A percentile compares a stretch with the other conserved stretches of the same genome.
Evolutionary conservation across 495 filamentous ascomycete genomes (phyloP).

Genomic region (Bacidia rubella): DNA sequence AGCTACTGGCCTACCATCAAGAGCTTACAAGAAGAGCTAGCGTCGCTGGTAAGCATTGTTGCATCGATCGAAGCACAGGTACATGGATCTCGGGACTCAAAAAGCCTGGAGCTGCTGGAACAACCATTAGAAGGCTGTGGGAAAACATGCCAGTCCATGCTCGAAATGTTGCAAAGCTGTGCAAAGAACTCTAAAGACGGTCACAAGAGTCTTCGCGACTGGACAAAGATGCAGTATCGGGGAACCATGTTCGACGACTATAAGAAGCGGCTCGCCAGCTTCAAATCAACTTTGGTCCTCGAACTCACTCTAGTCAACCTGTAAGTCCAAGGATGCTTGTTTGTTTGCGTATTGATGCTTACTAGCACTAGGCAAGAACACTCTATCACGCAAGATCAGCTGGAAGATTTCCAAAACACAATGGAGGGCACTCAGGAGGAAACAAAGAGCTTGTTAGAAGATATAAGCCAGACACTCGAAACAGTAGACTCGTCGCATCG

Average conservation of each 20-base stretch:
- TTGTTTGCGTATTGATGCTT: too few relatives aligned
- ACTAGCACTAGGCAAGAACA: too few relatives aligned
- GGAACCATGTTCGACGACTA: constrained; percentile 24
- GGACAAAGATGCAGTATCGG: constrained; percentile 22
- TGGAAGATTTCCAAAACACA: too few relatives aligned
- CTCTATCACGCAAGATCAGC: too few relatives aligned
- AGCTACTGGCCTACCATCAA: constrained; percentile 26
- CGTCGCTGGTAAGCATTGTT: constrained; percentile 28
- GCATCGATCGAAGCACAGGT: constrained; percentile 23
- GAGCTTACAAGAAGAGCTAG: constrained; percentile 29
- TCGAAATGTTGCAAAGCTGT: constrained; percentile 18
- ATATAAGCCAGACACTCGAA: too few relatives aligned
- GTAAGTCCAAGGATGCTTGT: constrained; percentile 15
- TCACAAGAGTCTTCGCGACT: constrained; percentile 21
- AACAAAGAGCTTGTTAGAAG: too few relatives aligned
- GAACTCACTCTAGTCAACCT: constrained; percentile 27
- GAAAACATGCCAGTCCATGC: constrained; percentile 20
- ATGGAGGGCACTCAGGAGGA: too few relatives aligned
- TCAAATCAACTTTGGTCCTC: constrained; percentile 30
- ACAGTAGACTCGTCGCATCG: too few relatives aligned
- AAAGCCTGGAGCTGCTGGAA: constrained; percentile 14
- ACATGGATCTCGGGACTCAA: constrained; percentile 6
- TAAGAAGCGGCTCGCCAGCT: constrained; percentile 23
- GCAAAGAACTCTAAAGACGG: constrained; percentile 10
- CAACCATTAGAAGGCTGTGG: constrained; percentile 21